Base-by-base conservation (phyloP, 2,329 filamentous ascomycete genomes). In the Aspergillus versicolor region DNA sequence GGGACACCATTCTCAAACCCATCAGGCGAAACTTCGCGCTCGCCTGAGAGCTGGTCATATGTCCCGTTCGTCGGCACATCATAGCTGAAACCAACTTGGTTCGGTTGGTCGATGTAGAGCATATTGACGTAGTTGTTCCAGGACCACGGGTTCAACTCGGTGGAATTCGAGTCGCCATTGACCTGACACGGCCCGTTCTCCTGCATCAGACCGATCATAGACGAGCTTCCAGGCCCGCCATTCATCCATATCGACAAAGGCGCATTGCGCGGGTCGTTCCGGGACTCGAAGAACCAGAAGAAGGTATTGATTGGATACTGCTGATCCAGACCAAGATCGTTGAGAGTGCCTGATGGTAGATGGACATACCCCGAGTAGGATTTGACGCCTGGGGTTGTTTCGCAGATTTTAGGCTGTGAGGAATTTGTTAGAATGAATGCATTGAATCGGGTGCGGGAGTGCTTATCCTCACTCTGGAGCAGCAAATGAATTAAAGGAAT, bases 61-160 rank as follows among this genome's bases (percentile, higher is more conserved):
- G 76, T 79, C 15, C 72, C 75, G 44, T 78, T 79, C 13, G 71
- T 71, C 9, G 68, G 69, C 1, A 71, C 61, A 54, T 76, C 77
- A 66, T 86, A 87, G 11, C 81, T 84, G 64, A 86, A 82, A 1
- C 84, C 84, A 4, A 84, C 81, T 46, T 82, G 80, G 9, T 79
- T 81, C 8, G 84, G 88, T 69, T 90, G 83, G 63, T 90, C 87
- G 63, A 90, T 83, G 71, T 88, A 90, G 15, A 90, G 81, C 80
- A 89, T 83, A 62, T 88, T 88, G 60, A 81, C 82, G 22, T 82
- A 79, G 62, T 84, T 83, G 59, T 84, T 86, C 82, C 84, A 88
- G 1, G 84, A 84, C 73, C 82, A 85, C 0, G 83, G 82, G 62
- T 88, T 88, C 22, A 76, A 61, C 15, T 70, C 70, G 0, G 79